These are phyloP conservation scores for Lactarius hatsudake DNA, from an alignment of 768 basidiomycete genomes.

Conservation along the genomic window DNA sequence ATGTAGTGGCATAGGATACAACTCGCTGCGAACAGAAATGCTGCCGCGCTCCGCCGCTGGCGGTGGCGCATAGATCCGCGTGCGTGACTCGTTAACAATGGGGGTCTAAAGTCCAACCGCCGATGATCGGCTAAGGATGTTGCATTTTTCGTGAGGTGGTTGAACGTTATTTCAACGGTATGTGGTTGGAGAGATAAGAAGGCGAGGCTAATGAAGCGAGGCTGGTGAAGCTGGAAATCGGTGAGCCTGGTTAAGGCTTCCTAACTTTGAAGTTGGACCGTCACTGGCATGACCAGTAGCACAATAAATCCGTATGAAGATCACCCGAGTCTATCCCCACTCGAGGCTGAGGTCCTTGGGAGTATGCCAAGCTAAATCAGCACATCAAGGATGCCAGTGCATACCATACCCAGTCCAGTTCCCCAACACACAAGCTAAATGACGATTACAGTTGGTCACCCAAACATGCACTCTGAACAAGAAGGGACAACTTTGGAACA, in stretches of 20 bases:
- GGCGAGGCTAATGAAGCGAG: too few species aligned
- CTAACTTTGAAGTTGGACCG: not conserved
- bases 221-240: not conserved
- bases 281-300: slow-evolving; percentile 5
- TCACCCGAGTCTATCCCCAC: slow-evolving; percentile 59
- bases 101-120: not conserved
- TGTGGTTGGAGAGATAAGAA: too few species aligned
- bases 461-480: slow-evolving; percentile 70
- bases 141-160: not conserved
- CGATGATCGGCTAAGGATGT: not conserved
- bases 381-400: slow-evolving; percentile 76
- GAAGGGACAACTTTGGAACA: slow-evolving; percentile 70
- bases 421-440: not conserved
- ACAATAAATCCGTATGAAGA: slow-evolving; percentile 68
- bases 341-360: slow-evolving; percentile 83
- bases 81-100: not conserved
- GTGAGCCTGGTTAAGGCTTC: not conserved
- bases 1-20: not conserved
- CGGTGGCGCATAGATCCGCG: not conserved
- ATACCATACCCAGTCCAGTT: slow-evolving; percentile 25
- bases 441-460: slow-evolving; percentile 50
- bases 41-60: not conserved
- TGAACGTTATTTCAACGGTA: not conserved
- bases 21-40: not conserved
- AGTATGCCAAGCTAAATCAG: slow-evolving; percentile 84